Percentiles rank a stretch among this genome's conserved stretches.
Conservation (phyloP, 805 yeast species). For the Spathaspora girioi region DNA sequence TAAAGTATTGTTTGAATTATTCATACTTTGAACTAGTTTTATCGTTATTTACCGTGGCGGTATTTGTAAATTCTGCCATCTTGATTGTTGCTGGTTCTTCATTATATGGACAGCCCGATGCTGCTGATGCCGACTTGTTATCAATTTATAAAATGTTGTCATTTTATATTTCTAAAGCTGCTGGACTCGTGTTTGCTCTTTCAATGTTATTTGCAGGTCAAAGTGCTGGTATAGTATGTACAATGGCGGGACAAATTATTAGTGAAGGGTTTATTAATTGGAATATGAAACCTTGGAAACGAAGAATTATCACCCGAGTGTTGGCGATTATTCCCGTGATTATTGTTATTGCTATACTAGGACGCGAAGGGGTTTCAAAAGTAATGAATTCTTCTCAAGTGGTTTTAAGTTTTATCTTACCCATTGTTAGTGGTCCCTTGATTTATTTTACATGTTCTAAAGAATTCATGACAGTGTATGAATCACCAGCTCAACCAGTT, state of each 20-base stretch:
- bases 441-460: slow-evolving; percentile 41
- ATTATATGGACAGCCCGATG: slow-evolving; percentile 40
- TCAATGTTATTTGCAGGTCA: slow-evolving; percentile 46
- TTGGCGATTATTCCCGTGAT: slow-evolving; percentile 42
- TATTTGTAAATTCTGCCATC: slow-evolving; percentile 43
- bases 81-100: slow-evolving; percentile 44
- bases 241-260: slow-evolving; percentile 47
- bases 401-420: slow-evolving; percentile 40
- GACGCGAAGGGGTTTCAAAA: slow-evolving; percentile 42
- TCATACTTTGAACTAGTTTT: slow-evolving; percentile 38
- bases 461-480: slow-evolving; percentile 38
- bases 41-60: slow-evolving; percentile 40
- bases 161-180: slow-evolving; percentile 41
- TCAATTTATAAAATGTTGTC: slow-evolving; percentile 44
- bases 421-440: slow-evolving; percentile 43
- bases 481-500: slow-evolving; percentile 9
- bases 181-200: slow-evolving; percentile 42
- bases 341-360: slow-evolving; percentile 32
- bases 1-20: slow-evolving; percentile 36
- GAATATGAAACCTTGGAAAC: slow-evolving; percentile 41
- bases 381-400: slow-evolving; percentile 46
- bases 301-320: slow-evolving; percentile 38
- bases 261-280: slow-evolving; percentile 45
- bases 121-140: slow-evolving; percentile 42
- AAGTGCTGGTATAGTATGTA: slow-evolving; percentile 46